Conservation (phyloP, 164 flowering plant species). For the Cinnamomum chago region DNA sequence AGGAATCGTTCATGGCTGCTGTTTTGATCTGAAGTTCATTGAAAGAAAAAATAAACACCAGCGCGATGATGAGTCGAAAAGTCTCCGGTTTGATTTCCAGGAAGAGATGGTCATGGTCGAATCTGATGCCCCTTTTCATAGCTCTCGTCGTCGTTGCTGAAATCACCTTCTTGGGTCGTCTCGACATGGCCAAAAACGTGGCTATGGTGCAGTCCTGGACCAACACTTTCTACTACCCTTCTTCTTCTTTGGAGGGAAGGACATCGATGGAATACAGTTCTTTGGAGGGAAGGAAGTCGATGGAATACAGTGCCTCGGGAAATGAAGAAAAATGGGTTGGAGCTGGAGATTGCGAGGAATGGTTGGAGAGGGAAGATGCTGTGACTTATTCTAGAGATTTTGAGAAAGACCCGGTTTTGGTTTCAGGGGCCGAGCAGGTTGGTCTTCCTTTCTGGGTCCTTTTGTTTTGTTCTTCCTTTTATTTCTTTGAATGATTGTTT, state of each 20-base stretch:
- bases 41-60: background rate
- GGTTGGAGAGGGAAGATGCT: conserved; percentile 79
- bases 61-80: background rate
- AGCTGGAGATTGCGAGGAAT: conserved; percentile 52
- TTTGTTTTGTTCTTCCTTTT: background rate
- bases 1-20: background rate
- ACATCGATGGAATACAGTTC: conserved; percentile 6
- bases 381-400: conserved; percentile 73
- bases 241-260: background rate
- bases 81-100: background rate
- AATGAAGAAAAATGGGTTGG: background rate
- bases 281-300: background rate
- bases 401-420: conserved; percentile 54
- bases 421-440: conserved; percentile 72
- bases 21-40: background rate
- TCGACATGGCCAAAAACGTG: conserved; percentile 73
- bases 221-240: conserved; percentile 36
- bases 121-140: conserved; percentile 54
- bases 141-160: conserved; percentile 65
- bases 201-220: conserved; percentile 61
- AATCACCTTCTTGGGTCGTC: conserved; percentile 65
- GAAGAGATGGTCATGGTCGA: conserved; percentile 65
- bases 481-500: too few relatives aligned
- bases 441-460: background rate
- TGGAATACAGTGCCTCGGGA: background rate